Conservation (phyloP, 129 eudicot species). For the Helichrysum umbraculigerum region DNA sequence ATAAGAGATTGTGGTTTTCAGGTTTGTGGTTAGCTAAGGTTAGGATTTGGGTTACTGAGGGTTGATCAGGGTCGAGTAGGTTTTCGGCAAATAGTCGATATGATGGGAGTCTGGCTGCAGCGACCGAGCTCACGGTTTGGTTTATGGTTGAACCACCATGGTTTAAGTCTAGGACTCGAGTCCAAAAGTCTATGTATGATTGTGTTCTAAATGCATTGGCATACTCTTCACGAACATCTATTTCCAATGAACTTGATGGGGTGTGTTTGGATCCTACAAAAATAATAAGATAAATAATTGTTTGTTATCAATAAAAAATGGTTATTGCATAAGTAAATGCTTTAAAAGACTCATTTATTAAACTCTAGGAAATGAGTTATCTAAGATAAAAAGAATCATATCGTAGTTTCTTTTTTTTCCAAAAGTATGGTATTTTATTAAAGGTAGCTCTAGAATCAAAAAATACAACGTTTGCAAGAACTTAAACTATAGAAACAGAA, state of each 20-base stretch:
- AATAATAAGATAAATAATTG: background rate
- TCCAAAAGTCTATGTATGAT: slow-evolving; percentile 84
- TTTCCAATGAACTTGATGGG: slow-evolving; percentile 24
- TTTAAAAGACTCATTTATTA: background rate
- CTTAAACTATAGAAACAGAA: background rate
- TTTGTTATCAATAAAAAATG: background rate
- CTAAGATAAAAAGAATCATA: too few species aligned
- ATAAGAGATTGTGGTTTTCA: slow-evolving; percentile 47
- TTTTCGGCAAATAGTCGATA: slow-evolving; percentile 83
- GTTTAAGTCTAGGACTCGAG: slow-evolving; percentile 53
- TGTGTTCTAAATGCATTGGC: slow-evolving; percentile 91
- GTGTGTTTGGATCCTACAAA: slow-evolving; percentile 29
- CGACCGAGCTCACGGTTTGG: slow-evolving; percentile 48
- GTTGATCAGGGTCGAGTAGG: slow-evolving; percentile 80
- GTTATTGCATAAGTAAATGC: background rate
- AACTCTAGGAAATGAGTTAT: background rate
- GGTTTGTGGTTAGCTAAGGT: slow-evolving; percentile 34
- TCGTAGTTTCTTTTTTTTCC: background rate
- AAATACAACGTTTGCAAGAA: background rate
- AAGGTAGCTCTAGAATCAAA: background rate
- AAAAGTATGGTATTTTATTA: background rate
- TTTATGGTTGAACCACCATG: slow-evolving; percentile 37
- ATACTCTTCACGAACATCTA: slow-evolving; percentile 89
- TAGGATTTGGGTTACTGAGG: slow-evolving; percentile 52
- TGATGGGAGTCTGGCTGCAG: slow-evolving; percentile 82